Percentiles rank a stretch among this genome's conserved stretches.
phyloP scores from a whole-genome alignment of 2,329 filamentous ascomycete genomes.

The Colletotrichum truncatum region DNA sequence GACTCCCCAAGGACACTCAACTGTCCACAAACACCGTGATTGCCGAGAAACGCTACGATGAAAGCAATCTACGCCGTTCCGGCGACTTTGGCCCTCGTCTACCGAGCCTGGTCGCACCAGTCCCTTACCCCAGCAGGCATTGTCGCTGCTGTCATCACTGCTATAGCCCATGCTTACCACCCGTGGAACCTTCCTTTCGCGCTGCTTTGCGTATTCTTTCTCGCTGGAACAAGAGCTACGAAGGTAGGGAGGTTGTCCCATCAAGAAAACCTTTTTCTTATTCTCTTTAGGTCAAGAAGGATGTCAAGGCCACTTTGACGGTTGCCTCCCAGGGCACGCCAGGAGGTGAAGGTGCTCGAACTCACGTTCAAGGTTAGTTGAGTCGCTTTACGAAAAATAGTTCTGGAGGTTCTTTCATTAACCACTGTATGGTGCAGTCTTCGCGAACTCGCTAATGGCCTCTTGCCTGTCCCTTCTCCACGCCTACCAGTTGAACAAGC shows the following conservation, averaged over 20 bases:
- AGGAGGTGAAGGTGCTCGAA: constrained; percentile 84
- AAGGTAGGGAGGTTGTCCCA: constrained; percentile 64
- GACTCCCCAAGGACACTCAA: background rate
- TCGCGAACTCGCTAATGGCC: constrained; percentile 87
- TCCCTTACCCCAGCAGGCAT: constrained; percentile 62
- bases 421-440: constrained; percentile 55
- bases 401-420: background rate
- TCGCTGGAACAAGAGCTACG: constrained; percentile 84
- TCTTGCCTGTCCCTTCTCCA: constrained; percentile 71
- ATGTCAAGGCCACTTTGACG: constrained; percentile 84
- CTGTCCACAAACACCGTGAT: background rate
- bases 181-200: constrained; percentile 94
- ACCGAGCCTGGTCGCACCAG: constrained; percentile 75
- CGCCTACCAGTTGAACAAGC: constrained; percentile 64
- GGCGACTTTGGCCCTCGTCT: constrained; percentile 67
- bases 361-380: constrained; percentile 77
- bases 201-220: constrained; percentile 85
- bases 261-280: background rate
- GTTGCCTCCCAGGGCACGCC: constrained; percentile 76
- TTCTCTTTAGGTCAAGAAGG: constrained; percentile 77
- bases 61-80: constrained; percentile 66
- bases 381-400: too few relatives aligned
- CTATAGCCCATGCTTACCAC: constrained; percentile 79
- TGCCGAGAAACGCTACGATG: constrained; percentile 50
- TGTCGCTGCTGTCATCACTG: constrained; percentile 41